Percentiles rank a stretch among this genome's conserved stretches.
phyloP scores from a whole-genome alignment of 2,329 filamentous ascomycete genomes.

The Pseudogymnoascus sp. region DNA sequence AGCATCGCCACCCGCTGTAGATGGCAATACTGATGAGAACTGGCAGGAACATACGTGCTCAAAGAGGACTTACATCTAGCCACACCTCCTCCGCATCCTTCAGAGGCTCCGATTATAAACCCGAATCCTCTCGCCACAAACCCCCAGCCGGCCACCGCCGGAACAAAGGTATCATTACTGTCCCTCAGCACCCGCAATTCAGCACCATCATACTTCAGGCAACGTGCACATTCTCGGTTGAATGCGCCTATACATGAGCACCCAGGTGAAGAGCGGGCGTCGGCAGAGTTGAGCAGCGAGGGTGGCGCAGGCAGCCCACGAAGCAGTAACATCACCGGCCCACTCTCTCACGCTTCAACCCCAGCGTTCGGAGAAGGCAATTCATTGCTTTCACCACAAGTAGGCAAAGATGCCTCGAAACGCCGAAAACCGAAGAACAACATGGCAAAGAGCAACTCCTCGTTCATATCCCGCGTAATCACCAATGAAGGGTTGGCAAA shows the following conservation, averaged over 20 bases:
- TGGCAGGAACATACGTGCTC: conserved; percentile 73
- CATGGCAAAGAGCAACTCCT: conserved; percentile 96
- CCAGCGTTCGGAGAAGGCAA: conserved; percentile 85
- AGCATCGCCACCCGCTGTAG: conserved; percentile 12
- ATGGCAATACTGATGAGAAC: background rate
- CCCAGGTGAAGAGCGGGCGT: conserved; percentile 52
- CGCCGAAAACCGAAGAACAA: conserved; percentile 94
- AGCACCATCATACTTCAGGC: conserved; percentile 48
- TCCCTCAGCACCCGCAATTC: conserved; percentile 25
- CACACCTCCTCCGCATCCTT: conserved; percentile 90
- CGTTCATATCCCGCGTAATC: conserved; percentile 94
- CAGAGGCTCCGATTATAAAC: conserved; percentile 78
- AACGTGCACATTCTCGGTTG: conserved; percentile 41
- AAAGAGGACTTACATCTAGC: conserved; percentile 88
- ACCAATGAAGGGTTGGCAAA: conserved; percentile 75
- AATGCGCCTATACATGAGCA: conserved; percentile 52
- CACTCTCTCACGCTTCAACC: conserved; percentile 28
- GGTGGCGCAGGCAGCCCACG: conserved; percentile 45
- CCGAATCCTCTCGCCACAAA: conserved; percentile 85
- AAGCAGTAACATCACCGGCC: conserved; percentile 34
- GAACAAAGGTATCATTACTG: conserved; percentile 76
- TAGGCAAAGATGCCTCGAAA: conserved; percentile 68
- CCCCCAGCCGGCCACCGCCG: conserved; percentile 72
- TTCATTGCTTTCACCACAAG: conserved; percentile 55
- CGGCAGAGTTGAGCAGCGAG: conserved; percentile 52